Evolutionary conservation across 495 filamentous ascomycete species (phyloP).

Genomic region (Xylaria scruposa): DNA sequence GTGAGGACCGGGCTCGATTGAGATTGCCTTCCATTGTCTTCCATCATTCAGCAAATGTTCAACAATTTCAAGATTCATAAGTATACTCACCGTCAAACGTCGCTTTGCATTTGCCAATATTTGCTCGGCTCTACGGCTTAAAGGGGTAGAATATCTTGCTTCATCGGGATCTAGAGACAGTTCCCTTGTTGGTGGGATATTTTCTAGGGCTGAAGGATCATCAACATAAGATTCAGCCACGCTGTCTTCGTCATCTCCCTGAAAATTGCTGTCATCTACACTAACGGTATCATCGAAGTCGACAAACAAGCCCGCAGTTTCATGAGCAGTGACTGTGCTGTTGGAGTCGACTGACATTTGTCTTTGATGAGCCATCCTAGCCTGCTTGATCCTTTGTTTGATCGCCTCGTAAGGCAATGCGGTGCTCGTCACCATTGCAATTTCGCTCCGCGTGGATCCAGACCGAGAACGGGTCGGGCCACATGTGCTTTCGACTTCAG

Average conservation of each 20-base stretch:
- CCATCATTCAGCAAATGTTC: conserved; percentile 29
- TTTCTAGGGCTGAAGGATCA: conserved; percentile 39
- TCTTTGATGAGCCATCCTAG: conserved; percentile 45
- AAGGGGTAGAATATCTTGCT: conserved; percentile 65
- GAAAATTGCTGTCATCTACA: conserved; percentile 63
- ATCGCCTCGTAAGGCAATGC: conserved; percentile 39
- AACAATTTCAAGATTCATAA: conserved; percentile 3
- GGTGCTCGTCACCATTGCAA: conserved; percentile 31
- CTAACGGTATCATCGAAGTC: conserved; percentile 64
- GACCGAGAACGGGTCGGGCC: conserved; percentile 35
- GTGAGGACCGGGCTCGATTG: conserved; percentile 75
- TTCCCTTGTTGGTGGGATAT: conserved; percentile 24
- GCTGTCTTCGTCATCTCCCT: conserved; percentile 66
- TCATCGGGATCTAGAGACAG: conserved; percentile 29
- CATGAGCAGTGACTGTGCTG: conserved; percentile 58
- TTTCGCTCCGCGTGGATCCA: conserved; percentile 33
- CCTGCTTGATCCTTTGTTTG: conserved; percentile 51
- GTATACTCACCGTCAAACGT: conserved; percentile 74
- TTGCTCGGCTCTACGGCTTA: conserved; percentile 83
- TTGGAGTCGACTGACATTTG: conserved; percentile 53
- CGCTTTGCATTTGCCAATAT: conserved; percentile 92
- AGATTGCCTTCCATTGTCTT: conserved; percentile 94
- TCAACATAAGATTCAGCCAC: conserved; percentile 58
- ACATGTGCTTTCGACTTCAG: conserved; percentile 62
- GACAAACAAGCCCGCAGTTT: conserved; percentile 52